These are phyloP conservation scores for Orobanche coerulescens DNA, from an alignment of 257 asterid species.

Conservation along the genomic window DNA sequence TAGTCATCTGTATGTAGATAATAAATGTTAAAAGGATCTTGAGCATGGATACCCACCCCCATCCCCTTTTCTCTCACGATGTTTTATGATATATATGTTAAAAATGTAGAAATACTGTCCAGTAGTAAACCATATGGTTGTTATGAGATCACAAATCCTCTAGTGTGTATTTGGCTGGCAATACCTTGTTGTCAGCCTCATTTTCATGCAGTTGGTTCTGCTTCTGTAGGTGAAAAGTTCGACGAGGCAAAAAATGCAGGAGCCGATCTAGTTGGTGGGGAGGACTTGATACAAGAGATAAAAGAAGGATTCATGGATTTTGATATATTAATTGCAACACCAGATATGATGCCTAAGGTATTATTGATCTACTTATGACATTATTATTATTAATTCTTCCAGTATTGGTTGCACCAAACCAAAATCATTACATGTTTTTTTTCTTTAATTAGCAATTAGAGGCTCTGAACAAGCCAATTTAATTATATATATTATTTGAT, in stretches of 20 bases:
- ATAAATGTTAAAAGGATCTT: not conserved
- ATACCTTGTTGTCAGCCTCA: conserved; percentile 20
- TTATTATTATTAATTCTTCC: not conserved
- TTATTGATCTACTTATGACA: not conserved
- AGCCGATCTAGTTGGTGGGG: conserved; percentile 96
- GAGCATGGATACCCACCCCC: not conserved
- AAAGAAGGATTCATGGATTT: conserved; percentile 94
- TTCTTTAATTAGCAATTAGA: not conserved
- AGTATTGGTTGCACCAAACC: not conserved
- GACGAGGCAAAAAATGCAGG: conserved; percentile 98
- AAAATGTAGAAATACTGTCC: not conserved
- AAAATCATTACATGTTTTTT: not conserved
- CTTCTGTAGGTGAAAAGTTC: conserved; percentile 75
- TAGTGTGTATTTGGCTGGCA: not conserved
- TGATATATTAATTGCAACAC: conserved; percentile 92
- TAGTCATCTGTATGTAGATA: not conserved
- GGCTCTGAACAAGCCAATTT: not conserved
- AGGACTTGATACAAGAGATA: conserved; percentile 83
- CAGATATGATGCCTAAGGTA: conserved; percentile 99
- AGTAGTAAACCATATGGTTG: not conserved
- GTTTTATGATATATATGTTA: not conserved
- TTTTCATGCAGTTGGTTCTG: conserved; percentile 23
- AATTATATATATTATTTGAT: not conserved
- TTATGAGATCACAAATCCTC: not conserved
- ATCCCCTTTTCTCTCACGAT: not conserved